A percentile compares a stretch with the other conserved stretches of the same genome.
Evolutionary conservation across 2,329 filamentous ascomycete genomes (phyloP).

Genomic region (Scleromitrula shiraiana): DNA sequence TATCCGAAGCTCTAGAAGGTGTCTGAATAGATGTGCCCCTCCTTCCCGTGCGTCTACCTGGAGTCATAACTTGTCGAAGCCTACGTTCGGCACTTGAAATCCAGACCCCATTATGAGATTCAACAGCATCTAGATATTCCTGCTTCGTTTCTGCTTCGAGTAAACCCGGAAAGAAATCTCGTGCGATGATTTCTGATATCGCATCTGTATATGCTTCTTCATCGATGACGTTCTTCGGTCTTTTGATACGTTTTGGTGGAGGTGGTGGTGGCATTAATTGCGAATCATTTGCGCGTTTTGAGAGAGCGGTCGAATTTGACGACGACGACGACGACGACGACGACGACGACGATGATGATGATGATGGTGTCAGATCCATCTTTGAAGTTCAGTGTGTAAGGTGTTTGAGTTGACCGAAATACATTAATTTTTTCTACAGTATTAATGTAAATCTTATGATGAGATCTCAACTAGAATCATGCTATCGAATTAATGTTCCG

Average conservation of each 20-base stretch:
- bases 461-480: too few species aligned
- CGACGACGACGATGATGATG: neutral
- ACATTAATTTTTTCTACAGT: too few species aligned
- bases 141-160: slow-evolving; percentile 79
- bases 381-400: too few species aligned
- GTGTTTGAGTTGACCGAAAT: too few species aligned
- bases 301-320: slow-evolving; percentile 47
- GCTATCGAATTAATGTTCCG: too few species aligned
- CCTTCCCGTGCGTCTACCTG: slow-evolving; percentile 43
- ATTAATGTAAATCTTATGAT: too few species aligned
- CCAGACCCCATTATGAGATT: slow-evolving; percentile 78
- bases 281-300: slow-evolving; percentile 52
- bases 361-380: slow-evolving; percentile 10
- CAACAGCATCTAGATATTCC: slow-evolving; percentile 86
- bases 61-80: slow-evolving; percentile 74
- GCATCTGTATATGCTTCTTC: slow-evolving; percentile 90
- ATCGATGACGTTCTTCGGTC: slow-evolving; percentile 78
- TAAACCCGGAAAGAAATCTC: slow-evolving; percentile 93
- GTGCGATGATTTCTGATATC: slow-evolving; percentile 86
- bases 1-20: slow-evolving; percentile 36
- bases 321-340: neutral
- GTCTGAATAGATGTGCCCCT: slow-evolving; percentile 30
- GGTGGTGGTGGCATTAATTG: slow-evolving; percentile 87
- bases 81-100: slow-evolving; percentile 71
- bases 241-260: slow-evolving; percentile 87